Evolutionary conservation across 768 basidiomycete species (phyloP), one percentile per base, ranked within the genome.

Genomic region (Calocybe cyanea): DNA sequence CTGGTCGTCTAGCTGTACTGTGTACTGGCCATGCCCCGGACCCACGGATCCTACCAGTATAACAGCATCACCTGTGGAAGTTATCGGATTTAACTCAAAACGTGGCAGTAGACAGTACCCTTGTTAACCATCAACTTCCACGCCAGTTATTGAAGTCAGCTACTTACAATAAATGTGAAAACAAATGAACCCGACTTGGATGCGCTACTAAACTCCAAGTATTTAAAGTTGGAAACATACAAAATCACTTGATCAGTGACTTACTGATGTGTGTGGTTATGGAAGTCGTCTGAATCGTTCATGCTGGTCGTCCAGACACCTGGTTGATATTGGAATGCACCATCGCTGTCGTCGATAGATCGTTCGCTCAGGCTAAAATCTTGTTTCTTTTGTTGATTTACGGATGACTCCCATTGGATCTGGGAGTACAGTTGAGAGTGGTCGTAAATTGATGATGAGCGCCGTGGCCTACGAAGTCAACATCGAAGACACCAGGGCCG

Each of bases 1-100:
- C 13, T 48, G 35, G 33, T 38, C 47, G n/a, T 48, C 37, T n/a
- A 48, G 31, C 32, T 43, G 41, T 15, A 48, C 36, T 31, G 47
- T 31, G 33, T 49, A 49, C 13, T 2, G 10, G 24, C 47, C 47
- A 25, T 47, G 19, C 9, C 36, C 25, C 15, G 46, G 46, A 13
- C 46, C 46, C 19, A 41, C 24, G 25, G 39, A 32, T 2, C 46
- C 46, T 14, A 17, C 11, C 9, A 47, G 9, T 3, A 11, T 13
- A 4, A 47, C 9, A 11, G 41, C 2, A 19, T 43, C 47, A 13
- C 36, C 41, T 46, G 10, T 20, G 20, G 2, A 11, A 6, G 11
- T 28, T 11, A 11, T 28, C 25, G 25, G 11, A 6, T 5, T 28
- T 5, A 6, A 6, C 5, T 28, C 25, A 28, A 11, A 11, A 28